Evolutionary conservation across 2,329 filamentous ascomycete genomes (phyloP).

Genomic region (Parastagonospora avenae): DNA sequence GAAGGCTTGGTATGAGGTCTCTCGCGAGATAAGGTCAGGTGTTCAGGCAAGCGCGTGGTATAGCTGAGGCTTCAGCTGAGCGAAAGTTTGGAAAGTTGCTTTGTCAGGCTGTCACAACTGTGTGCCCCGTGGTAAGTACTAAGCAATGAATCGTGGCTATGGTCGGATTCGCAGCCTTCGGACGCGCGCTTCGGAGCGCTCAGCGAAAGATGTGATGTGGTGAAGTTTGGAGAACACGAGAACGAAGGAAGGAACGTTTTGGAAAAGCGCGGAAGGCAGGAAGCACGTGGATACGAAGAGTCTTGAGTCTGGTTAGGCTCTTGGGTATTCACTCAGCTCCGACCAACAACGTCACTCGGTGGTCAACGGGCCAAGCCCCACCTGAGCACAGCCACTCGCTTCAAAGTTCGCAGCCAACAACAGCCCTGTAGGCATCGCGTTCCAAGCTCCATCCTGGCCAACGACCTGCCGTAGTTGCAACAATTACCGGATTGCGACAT

Average conservation of each 20-base stretch:
- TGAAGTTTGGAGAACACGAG: background rate
- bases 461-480: constrained; percentile 7
- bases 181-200: constrained; percentile 33
- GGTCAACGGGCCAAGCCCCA: constrained; percentile 1
- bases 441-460: constrained; percentile 19
- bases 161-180: constrained; percentile 22
- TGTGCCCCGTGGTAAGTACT: constrained; percentile 10
- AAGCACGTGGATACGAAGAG: constrained; percentile 12
- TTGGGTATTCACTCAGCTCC: constrained; percentile 15
- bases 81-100: constrained; percentile 2
- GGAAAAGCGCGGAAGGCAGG: constrained; percentile 6
- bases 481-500: constrained; percentile 14
- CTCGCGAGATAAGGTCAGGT: background rate
- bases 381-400: constrained; percentile 18
- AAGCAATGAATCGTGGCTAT: constrained; percentile 21
- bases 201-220: constrained; percentile 13
- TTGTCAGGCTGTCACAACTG: constrained; percentile 15
- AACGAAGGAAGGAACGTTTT: constrained; percentile 8
- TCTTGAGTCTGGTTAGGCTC: constrained; percentile 12
- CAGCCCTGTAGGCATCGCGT: constrained; percentile 4
- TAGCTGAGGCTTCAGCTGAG: constrained; percentile 1
- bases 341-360: constrained; percentile 5
- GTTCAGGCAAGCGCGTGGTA: background rate
- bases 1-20: background rate
- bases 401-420: constrained; percentile 13